Percentiles rank a stretch among this genome's conserved stretches.
Conservation (phyloP, 192 early-diverging fungal species). For the Glomus cerebriforme region DNA sequence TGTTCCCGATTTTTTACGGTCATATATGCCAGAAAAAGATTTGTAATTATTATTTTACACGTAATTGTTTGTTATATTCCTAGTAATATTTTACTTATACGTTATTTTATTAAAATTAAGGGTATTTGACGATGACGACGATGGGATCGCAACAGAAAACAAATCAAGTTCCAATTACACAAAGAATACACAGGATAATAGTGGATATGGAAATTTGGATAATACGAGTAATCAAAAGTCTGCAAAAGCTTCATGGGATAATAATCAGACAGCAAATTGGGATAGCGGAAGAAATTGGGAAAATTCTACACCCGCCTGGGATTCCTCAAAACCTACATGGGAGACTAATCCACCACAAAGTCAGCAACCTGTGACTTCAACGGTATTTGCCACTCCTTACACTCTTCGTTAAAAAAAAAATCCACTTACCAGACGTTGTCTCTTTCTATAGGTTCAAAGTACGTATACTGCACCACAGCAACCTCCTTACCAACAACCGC, state of each 20-base stretch:
- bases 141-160: background rate
- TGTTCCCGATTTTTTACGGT: constrained; percentile 55
- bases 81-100: background rate
- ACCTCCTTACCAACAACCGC: background rate
- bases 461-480: background rate
- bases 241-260: too few relatives aligned
- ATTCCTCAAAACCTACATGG: background rate
- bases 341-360: background rate
- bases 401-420: background rate
- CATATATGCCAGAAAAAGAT: constrained; percentile 26
- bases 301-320: background rate
- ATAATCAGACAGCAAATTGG: too few relatives aligned
- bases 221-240: background rate
- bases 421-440: background rate
- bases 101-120: background rate
- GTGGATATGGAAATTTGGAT: background rate
- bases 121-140: background rate
- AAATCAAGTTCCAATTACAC: background rate
- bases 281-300: background rate
- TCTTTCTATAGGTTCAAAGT: background rate
- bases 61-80: background rate
- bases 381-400: background rate
- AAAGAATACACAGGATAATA: background rate
- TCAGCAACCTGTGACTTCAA: background rate
- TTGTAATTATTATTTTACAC: constrained; percentile 36